These are phyloP conservation scores for Talaromyces verruculosus DNA, from an alignment of 2,329 filamentous ascomycete genomes.

Conservation along the genomic window DNA sequence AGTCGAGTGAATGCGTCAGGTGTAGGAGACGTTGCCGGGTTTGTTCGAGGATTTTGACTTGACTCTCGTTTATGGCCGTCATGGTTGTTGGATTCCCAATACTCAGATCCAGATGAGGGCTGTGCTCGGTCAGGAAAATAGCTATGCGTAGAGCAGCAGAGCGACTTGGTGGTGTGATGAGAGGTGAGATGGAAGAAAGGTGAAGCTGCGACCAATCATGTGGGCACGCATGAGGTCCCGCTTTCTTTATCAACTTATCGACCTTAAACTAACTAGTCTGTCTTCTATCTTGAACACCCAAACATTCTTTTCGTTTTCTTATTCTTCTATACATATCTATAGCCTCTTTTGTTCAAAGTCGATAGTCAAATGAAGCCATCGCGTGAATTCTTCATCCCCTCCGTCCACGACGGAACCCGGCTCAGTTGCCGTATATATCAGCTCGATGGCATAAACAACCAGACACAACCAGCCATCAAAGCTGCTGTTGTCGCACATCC, in stretches of 20 bases:
- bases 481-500: conserved; percentile 80
- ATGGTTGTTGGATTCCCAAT: conserved; percentile 27
- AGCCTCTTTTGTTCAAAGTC: background rate
- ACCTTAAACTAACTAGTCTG: background rate
- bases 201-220: conserved; percentile 17
- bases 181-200: background rate
- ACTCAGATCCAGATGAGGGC: background rate
- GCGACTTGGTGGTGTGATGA: background rate
- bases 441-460: conserved; percentile 46
- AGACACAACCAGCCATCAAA: conserved; percentile 33
- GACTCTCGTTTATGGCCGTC: conserved; percentile 41
- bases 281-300: background rate
- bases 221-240: conserved; percentile 13
- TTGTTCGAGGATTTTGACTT: conserved; percentile 66
- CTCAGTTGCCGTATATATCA: conserved; percentile 85
- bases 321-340: background rate
- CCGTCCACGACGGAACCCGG: conserved; percentile 71
- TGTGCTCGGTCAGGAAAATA: background rate
- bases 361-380: conserved; percentile 28
- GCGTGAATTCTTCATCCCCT: conserved; percentile 74
- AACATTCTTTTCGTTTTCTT: background rate
- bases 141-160: background rate
- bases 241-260: background rate
- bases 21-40: conserved; percentile 67
- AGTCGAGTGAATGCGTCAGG: conserved; percentile 66